These are phyloP conservation scores for Nakaseomyces uthaithaninus DNA, from an alignment of 1,139 yeast genomes.

Conservation along the genomic window DNA sequence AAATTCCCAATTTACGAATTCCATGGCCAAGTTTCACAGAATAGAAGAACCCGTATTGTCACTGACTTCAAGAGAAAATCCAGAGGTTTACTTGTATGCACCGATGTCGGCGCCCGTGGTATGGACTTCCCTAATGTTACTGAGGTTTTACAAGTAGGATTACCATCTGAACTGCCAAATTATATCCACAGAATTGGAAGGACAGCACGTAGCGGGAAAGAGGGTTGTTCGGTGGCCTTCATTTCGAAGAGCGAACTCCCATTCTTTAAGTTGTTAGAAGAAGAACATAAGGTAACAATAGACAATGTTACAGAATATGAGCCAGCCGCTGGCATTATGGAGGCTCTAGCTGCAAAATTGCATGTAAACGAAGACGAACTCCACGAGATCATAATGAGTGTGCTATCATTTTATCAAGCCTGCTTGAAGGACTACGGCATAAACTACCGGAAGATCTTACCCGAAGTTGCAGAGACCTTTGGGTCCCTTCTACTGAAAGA, in stretches of 20 bases:
- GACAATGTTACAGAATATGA: constrained; percentile 34
- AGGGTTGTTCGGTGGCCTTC: constrained; percentile 58
- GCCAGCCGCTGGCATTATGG: constrained; percentile 21
- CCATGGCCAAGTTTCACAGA: constrained; percentile 68
- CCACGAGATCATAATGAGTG: constrained; percentile 21
- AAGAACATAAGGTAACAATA: constrained; percentile 45
- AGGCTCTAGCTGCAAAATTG: constrained; percentile 27
- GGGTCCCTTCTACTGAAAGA: constrained; percentile 16
- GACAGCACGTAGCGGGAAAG: constrained; percentile 88
- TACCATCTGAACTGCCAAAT: constrained; percentile 65
- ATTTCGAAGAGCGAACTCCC: constrained; percentile 42
- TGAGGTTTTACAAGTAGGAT: constrained; percentile 71
- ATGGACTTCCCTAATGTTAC: constrained; percentile 85
- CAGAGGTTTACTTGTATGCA: constrained; percentile 61
- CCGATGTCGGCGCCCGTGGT: constrained; percentile 96
- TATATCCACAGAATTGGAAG: constrained; percentile 93
- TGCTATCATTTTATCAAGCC: constrained; percentile 26
- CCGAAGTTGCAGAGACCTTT: constrained; percentile 23
- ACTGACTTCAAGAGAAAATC: constrained; percentile 29
- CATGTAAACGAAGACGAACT: constrained; percentile 21
- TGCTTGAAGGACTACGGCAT: constrained; percentile 21
- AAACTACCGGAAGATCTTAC: constrained; percentile 14
- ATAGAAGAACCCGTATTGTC: constrained; percentile 28
- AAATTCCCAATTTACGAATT: constrained; percentile 35
- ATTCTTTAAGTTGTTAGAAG: constrained; percentile 39